Conservation (phyloP, 1,284 basidiomycete species). For the Ustilago trichophora region DNA sequence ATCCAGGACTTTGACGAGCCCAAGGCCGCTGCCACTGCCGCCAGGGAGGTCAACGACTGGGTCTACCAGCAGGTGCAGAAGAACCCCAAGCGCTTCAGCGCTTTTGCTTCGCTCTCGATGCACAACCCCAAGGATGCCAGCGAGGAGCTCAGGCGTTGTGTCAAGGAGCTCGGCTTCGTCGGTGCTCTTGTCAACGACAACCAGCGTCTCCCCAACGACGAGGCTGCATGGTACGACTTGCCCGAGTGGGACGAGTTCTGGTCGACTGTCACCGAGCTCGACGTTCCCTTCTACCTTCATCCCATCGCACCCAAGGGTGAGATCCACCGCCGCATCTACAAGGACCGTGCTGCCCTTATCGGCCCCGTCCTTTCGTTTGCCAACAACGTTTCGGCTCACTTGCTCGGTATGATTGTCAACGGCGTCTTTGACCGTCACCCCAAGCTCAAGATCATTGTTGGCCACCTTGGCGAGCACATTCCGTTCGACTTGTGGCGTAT, state of each 20-base stretch:
- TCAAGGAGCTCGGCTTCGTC: constrained; percentile 56
- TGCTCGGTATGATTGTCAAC: constrained; percentile 66
- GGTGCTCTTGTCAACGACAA: constrained; percentile 47
- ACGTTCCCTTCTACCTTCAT: constrained; percentile 66
- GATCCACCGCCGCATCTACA: constrained; percentile 62
- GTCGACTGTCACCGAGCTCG: constrained; percentile 63
- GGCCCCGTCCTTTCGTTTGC: constrained; percentile 65
- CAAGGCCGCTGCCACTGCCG: constrained; percentile 50
- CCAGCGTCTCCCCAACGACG: constrained; percentile 46
- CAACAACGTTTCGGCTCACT: constrained; percentile 64
- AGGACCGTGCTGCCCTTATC: constrained; percentile 62
- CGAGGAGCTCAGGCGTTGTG: constrained; percentile 61
- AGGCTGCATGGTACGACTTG: constrained; percentile 44
- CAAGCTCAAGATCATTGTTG: constrained; percentile 67
- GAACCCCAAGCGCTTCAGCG: constrained; percentile 63
- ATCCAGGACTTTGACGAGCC: constrained; percentile 59
- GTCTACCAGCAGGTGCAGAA: constrained; percentile 56
- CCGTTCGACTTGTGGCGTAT: constrained; percentile 66
- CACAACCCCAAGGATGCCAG: constrained; percentile 64
- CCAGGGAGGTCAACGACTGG: constrained; percentile 56
- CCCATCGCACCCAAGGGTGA: constrained; percentile 65
- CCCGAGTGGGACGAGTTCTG: constrained; percentile 58
- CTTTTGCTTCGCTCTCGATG: constrained; percentile 65
- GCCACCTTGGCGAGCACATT: constrained; percentile 66
- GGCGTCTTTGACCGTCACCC: constrained; percentile 67